These are phyloP conservation scores for Pseudogymnoascus sp. DNA, from an alignment of 2,329 filamentous ascomycete genomes.

Conservation along the genomic window DNA sequence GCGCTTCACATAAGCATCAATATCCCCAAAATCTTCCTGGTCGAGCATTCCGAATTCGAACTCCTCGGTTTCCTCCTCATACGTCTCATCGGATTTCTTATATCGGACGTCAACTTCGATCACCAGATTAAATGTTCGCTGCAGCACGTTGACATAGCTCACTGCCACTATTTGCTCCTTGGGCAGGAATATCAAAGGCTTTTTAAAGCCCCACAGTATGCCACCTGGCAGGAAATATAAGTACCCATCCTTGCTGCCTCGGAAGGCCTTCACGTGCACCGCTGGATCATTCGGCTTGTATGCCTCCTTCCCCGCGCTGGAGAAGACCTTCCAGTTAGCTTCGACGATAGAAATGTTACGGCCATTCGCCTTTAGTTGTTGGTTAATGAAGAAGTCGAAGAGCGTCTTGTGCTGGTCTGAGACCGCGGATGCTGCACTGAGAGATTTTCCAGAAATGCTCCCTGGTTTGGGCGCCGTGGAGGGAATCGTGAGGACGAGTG, in stretches of 20 bases:
- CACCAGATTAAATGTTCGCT: conserved; percentile 60
- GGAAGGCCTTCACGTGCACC: conserved; percentile 57
- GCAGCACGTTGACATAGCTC: conserved; percentile 60
- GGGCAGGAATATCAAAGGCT: conserved; percentile 57
- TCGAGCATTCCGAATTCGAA: conserved; percentile 63
- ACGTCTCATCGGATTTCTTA: conserved; percentile 28
- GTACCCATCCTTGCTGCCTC: conserved; percentile 60
- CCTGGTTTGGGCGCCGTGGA: conserved; percentile 52
- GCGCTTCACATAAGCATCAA: conserved; percentile 54
- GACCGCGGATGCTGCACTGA: conserved; percentile 42
- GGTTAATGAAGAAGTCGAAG: conserved; percentile 52
- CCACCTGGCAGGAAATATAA: conserved; percentile 59
- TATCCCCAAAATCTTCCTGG: conserved; percentile 57
- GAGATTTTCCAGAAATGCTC: conserved; percentile 43
- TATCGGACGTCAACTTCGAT: conserved; percentile 42
- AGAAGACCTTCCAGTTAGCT: conserved; percentile 48
- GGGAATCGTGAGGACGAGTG: conserved; percentile 56
- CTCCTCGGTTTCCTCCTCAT: conserved; percentile 44
- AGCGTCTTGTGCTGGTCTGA: conserved; percentile 51
- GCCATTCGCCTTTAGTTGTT: conserved; percentile 41
- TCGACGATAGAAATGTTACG: conserved; percentile 41
- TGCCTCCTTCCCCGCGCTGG: conserved; percentile 46
- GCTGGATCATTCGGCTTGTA: conserved; percentile 53
- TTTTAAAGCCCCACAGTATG: conserved; percentile 64
- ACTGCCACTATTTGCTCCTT: conserved; percentile 51